Evolutionary conservation across 169 alveolate genomes (phyloP), one percentile per base, ranked within the genome.

Genomic region (Plasmodium billcollinsi): DNA sequence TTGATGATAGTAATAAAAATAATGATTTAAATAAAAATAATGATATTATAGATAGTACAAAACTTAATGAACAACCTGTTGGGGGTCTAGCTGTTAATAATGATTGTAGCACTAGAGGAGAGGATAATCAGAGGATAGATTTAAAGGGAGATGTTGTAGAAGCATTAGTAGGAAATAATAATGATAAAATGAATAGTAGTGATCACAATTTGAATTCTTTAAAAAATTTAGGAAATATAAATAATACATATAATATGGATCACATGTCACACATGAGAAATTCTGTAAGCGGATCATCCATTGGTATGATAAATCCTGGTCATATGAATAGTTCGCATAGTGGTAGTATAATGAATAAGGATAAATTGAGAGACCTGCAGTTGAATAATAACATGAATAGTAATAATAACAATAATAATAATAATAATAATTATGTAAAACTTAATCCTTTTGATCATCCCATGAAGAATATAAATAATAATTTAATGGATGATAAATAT

Each of bases 201-300:
- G 65, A 56, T 56, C 14, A 56, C 11, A 56, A 56, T 56, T 15
- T 56, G 24, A 56, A 56, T 56, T 56, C 65, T 15, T 56, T 56
- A 56, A 56, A 56, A 12, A 15, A 15, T 56, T 56, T 56, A 15
- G 11, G 11, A 15, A 56, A 8, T 56, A 15, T 21, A 56, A 21
- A 56, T 15, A 56, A 6, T 56, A 1, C 65, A 56, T 15, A 56
- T 56, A 56, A 11, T 56, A 15, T 56, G 24, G 24, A 56, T 56
- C 6, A 56, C 29, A 33, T 33, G 8, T 33, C 9, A 33, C 45
- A 52, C 0, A 52, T 52, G 62, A 52, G 24, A 52, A 52, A 15
- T 15, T n/a, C 24, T 9, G 62, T n/a, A n/a, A 8, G 62, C 11
- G 20, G 11, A 52, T 12, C 62, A 11, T 15, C 62, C 0, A 52